Base-by-base conservation (phyloP, 2,329 filamentous ascomycete species). In the Cladosporium sp. region DNA sequence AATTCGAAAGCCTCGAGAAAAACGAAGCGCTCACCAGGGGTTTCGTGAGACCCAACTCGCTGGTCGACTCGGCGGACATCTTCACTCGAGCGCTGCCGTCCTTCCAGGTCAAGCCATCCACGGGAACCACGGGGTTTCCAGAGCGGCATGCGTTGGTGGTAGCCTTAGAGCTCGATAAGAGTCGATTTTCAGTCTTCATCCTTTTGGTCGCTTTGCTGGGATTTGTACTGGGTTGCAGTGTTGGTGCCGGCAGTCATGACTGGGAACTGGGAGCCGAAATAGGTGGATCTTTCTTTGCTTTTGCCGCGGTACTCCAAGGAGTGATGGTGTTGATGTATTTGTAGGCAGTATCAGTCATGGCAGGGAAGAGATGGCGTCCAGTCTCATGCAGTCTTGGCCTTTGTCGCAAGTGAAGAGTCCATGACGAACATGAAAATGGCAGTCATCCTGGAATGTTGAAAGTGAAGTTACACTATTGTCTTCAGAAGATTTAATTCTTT, bases 111-210 rank as follows among this genome's bases (percentile, higher is more conserved):
- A 20, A 2, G 15, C 9, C 24, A 13, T n/a, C 4, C 8, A 6
- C n/a, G 5, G 15, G 30, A 27, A 27, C 22, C 4, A 5, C 22
- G 22, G 22, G 22, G 22, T 27, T 9, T 27, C 9, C 22, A 15
- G 42, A 44, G 42, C 29, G 42, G 7, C 29, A 44, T 17, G 42
- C 29, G 9, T 22, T 44, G 18, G 42, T 44, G 7, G 29, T 44
- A 13, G 42, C 42, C 7, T 12, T 44, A 17, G 42, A 44, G 18
- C 3, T 27, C 11, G 42, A 34, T 17, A 32, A 11, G 29, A 11
- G 6, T 22, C 30, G 42, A 36, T 5, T 36, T 3, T 44, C 19
- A 8, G 2, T 36, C 7, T 36, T 44, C 42, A 27, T 44, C 7
- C 15, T 44, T 8, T 7, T 36, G 17, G 20, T 15, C 6, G 19